These are phyloP conservation scores for Nitzschia putrida DNA, from an alignment of 108 stramenopile genomes.

Conservation along the genomic window DNA sequence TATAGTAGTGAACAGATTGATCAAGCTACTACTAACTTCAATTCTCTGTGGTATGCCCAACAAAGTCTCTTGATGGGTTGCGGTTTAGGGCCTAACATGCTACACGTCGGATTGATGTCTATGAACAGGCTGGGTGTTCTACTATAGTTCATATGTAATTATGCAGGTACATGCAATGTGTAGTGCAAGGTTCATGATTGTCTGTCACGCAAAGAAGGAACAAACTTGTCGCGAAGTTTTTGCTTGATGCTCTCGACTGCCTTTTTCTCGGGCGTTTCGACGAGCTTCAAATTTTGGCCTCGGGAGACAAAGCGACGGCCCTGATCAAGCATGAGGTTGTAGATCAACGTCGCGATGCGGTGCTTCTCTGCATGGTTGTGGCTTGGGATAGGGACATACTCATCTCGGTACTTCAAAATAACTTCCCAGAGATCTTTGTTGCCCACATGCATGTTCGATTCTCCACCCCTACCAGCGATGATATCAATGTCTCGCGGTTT, in stretches of 20 bases:
- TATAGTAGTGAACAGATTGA: no score
- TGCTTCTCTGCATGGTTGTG: not conserved
- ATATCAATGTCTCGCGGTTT: not conserved
- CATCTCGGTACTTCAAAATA: constrained; percentile 6
- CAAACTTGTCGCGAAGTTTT: constrained; percentile 17
- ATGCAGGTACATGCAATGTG: no score
- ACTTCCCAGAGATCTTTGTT: constrained; percentile 11
- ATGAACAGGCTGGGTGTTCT: no score
- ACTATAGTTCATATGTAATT: no score
- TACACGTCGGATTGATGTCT: no score
- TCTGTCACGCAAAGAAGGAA: not conserved
- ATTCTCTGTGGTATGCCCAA: no score
- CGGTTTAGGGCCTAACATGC: no score
- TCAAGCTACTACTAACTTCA: no score
- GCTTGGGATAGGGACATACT: not conserved
- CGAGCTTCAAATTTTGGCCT: constrained; percentile 1
- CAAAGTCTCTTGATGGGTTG: no score
- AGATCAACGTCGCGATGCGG: constrained; percentile 6
- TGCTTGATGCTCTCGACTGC: constrained; percentile 22
- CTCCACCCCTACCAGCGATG: not conserved
- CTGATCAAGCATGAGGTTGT: constrained; percentile 2
- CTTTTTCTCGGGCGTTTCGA: constrained; percentile 6
- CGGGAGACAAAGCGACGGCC: constrained; percentile 7
- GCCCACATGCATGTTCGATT: constrained; percentile 20
- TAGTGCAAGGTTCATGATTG: no score